Evolutionary conservation across 176 grass and related monocot species (phyloP), one percentile per base, ranked within the genome.

Genomic region (Puccinellia tenuiflora): DNA sequence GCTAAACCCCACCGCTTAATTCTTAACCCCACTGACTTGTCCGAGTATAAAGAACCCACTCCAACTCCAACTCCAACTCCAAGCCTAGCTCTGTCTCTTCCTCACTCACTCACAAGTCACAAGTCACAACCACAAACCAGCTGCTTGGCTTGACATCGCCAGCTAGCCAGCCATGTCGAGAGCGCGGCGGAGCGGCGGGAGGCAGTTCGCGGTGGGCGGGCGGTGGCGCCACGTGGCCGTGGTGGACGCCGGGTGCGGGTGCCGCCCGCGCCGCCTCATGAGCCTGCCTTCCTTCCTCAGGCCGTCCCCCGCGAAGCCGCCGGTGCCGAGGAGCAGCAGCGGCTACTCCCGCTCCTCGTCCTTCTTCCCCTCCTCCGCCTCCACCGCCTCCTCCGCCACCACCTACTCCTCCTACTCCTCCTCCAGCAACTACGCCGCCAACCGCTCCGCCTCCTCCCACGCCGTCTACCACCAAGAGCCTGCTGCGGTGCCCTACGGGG

Each of bases 241-340:
- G 7, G 88, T 90, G 3, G 88, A 90, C 79, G 16, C 79, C 5
- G 88, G 84, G 56, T 90, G 88, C 84, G 84, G 88, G 9, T 86
- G 84, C 88, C 84, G 88, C 12, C 88, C 84, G 38, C 88, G 83
- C 20, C 73, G 79, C 0, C 84, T 86, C 28, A 84, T 76, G 57
- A 64, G 79, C 79, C 74, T 90, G 3, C 88, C 88, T 0, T 79
- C 88, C 28, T 90, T 90, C 80, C 84, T 90, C 56, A 40, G 84
- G 26, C 88, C 88, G 1, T 83, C 87, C 2, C 30, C n/a, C n/a
- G n/a, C 82, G 10, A 85, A 88, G 68, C 82, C 87, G 25, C 71
- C 34, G 75, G 65, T 43, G 73, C 40, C 48, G 6, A 50, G 43
- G 43, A 61, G 72, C 34, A 66, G 79, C 38, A 76, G 82, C 72